Base-by-base conservation (phyloP, 2,329 filamentous ascomycete genomes). In the Hypoxylon sp. region DNA sequence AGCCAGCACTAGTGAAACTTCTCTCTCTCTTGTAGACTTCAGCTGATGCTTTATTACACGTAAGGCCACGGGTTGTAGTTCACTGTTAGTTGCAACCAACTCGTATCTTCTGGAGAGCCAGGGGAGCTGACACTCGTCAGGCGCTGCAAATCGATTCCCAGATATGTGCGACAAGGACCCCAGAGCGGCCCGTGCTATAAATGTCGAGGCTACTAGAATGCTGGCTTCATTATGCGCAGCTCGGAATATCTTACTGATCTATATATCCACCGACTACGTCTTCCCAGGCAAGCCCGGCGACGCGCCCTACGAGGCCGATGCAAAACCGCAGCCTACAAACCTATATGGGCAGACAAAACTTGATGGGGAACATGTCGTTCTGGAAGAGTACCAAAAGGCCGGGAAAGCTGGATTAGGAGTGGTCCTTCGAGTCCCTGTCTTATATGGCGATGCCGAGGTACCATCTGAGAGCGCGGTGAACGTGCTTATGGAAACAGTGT, bases 71-170 rank as follows among this genome's bases (percentile, higher is more conserved):
- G 67, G 93, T 92, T 57, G 89, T 97, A 48, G 87, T 97, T 36
- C 93, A 97, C 78, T 95, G 93, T 93, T 80, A 78, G 89, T 74
- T 45, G 32, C 11, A 19, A 34, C 46, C 23, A n/a, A 30, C 19
- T 43, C n/a, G 1, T 10, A n/a, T 30, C 32, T n/a, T 45, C n/a
- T 28, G 11, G 60, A 21, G 38, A 48, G 9, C 21, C 14, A n/a
- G 14, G 23, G 13, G 14, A 55, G 23, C 63, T 68, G 53, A 68
- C 41, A 19, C 14, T 23, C n/a, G 41, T 45, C 46, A 94, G 92
- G 92, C 77, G 94, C 94, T 43, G 94, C 94, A 49, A 94, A 97
- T 79, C 89, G 93, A 68, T 97, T 91, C 75, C 94, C 94, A 1
- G 94, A 97, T 80, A 91, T 91, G 77, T 95, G 94, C 75, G 91